Evolutionary conservation across 805 yeast species (phyloP).

Genomic region (Myxozyma udenii): DNA sequence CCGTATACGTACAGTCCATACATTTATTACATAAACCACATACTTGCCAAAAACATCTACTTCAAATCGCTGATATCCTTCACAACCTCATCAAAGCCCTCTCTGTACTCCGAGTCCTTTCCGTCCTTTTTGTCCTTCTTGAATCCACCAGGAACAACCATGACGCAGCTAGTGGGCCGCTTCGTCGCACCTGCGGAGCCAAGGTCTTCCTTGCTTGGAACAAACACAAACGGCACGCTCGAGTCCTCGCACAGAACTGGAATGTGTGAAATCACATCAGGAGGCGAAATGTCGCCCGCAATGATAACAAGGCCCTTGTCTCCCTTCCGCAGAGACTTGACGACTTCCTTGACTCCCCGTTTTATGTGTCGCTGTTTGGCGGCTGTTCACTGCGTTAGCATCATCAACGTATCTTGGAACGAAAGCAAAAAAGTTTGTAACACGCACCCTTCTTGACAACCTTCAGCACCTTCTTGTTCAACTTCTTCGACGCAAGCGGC

Average conservation of each 20-base stretch:
- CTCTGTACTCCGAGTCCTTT: slow-evolving; percentile 84
- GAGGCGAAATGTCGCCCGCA: slow-evolving; percentile 98
- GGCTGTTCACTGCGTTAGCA: slow-evolving; percentile 44
- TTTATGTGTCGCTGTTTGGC: slow-evolving; percentile 97
- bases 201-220: slow-evolving; percentile 96
- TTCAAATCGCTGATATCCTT: slow-evolving; percentile 61
- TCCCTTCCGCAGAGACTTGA: slow-evolving; percentile 95
- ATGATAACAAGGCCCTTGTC: slow-evolving; percentile 94
- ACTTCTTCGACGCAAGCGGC: slow-evolving; percentile 93
- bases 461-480: slow-evolving; percentile 91
- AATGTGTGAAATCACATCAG: slow-evolving; percentile 93
- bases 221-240: slow-evolving; percentile 84
- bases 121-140: slow-evolving; percentile 55
- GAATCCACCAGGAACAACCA: slow-evolving; percentile 95
- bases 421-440: not conserved
- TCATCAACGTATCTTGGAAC: not conserved
- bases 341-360: slow-evolving; percentile 98
- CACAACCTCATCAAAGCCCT: slow-evolving; percentile 86
- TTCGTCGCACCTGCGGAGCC: slow-evolving; percentile 99
- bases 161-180: slow-evolving; percentile 97
- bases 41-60: slow-evolving; percentile 2
- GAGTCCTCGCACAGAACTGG: slow-evolving; percentile 97
- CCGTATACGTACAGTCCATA: too few relatives aligned
- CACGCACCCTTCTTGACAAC: slow-evolving; percentile 71
- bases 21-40: too few relatives aligned